Percentiles rank a stretch among this genome's conserved stretches.
Evolutionary conservation across 2,329 filamentous ascomycete genomes (phyloP).

Genomic region (Paecilomyces sp.): DNA sequence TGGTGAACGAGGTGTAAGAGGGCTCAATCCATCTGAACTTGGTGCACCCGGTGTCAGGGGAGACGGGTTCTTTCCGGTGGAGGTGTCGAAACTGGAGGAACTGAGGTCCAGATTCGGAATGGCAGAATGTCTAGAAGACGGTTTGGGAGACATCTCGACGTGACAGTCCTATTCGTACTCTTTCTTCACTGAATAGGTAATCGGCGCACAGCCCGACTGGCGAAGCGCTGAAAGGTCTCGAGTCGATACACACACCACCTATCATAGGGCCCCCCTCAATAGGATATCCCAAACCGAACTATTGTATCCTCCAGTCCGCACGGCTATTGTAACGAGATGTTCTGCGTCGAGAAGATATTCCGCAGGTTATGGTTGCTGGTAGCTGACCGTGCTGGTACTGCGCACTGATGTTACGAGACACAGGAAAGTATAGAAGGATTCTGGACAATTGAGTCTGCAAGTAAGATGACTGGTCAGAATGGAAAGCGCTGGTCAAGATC

Average conservation of each 20-base stretch:
- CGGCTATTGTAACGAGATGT: neutral
- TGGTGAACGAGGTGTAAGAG: constrained; percentile 30
- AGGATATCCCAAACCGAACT: neutral
- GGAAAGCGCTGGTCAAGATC: neutral
- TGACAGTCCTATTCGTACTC: neutral
- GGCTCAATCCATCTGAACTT: constrained; percentile 27
- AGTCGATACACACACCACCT: neutral
- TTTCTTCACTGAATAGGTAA: neutral
- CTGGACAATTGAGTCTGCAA: neutral
- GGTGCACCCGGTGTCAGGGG: constrained; percentile 27
- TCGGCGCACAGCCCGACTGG: neutral
- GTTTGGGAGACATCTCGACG: constrained; percentile 12
- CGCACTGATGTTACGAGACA: neutral
- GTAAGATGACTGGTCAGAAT: neutral
- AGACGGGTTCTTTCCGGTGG: constrained; percentile 18
- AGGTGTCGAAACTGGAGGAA: constrained; percentile 21
- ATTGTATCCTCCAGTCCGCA: neutral
- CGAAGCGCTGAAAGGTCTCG: neutral
- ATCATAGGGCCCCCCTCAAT: neutral
- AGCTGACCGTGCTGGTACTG: neutral
- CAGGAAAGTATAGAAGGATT: neutral
- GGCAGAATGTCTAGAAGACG: constrained; percentile 29
- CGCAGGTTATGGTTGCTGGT: neutral
- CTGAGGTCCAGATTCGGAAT: constrained; percentile 32
- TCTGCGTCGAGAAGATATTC: neutral